Conservation (phyloP, 2,329 filamentous ascomycete genomes). For the Neurospora sp. region DNA sequence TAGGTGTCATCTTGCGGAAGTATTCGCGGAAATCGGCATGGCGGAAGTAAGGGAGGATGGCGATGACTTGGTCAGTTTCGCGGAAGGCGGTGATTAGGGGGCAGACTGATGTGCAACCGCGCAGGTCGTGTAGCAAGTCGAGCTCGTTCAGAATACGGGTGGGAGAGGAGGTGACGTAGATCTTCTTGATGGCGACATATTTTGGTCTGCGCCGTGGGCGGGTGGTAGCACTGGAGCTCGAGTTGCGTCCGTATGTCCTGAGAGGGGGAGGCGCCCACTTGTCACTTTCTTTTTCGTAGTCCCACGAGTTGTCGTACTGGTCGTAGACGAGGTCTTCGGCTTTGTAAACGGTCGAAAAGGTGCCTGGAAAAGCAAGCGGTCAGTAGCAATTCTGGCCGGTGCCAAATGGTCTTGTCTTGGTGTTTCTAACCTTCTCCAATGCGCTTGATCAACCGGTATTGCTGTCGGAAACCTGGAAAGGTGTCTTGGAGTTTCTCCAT, state of each 20-base stretch:
- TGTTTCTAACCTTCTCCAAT: conserved; percentile 75
- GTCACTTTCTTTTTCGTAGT: conserved; percentile 56
- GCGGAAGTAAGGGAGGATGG: conserved; percentile 88
- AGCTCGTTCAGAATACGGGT: conserved; percentile 92
- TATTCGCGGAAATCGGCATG: conserved; percentile 93
- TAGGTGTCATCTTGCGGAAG: conserved; percentile 79
- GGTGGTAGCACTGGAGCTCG: conserved; percentile 12
- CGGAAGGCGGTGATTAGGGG: conserved; percentile 97
- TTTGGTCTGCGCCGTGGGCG: conserved; percentile 43
- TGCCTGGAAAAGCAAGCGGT: conserved; percentile 49
- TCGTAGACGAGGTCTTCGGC: conserved; percentile 87
- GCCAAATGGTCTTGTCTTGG: background rate
- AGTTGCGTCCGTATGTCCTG: conserved; percentile 36
- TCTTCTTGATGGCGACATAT: conserved; percentile 97
- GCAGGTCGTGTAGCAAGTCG: conserved; percentile 80
- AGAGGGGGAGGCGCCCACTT: conserved; percentile 62
- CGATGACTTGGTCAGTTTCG: conserved; percentile 86
- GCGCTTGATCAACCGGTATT: conserved; percentile 86
- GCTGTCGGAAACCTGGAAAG: conserved; percentile 74
- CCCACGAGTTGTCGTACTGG: conserved; percentile 78
- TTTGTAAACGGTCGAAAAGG: conserved; percentile 98
- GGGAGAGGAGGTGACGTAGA: conserved; percentile 95
- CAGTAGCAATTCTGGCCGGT: conserved; percentile 2
- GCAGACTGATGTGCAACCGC: conserved; percentile 75
- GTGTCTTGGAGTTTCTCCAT: conserved; percentile 76